Evolutionary conservation across 495 filamentous ascomycete genomes (phyloP), one percentile per base, ranked within the genome.

Genomic region (Podospora appendiculata): DNA sequence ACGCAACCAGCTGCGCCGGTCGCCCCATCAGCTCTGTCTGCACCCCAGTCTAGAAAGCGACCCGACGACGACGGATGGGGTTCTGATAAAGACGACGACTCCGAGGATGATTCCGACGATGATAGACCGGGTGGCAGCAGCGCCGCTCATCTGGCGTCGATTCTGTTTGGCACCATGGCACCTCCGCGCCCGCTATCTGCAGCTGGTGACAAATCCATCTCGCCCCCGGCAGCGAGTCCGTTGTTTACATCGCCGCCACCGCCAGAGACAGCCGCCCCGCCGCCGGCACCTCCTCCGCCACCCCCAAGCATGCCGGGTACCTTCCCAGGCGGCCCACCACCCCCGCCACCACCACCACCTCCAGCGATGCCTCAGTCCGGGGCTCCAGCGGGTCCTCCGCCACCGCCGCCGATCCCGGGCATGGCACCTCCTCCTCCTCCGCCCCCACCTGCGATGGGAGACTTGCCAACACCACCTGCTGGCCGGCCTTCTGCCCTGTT

Each of bases 161-260:
- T 90, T 54, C 80, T 98, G 33, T 97, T 98, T 68, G 91, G 93
- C 51, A 95, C 92, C 47, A 98, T 98, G 93, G 93, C 79, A 9
- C 93, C 93, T 41, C 93, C 93, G 17, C 83, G 92, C 47, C 90
- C 94, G 35, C 66, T 96, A 25, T 92, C 88, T 45, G 86, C 88
- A 8, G 82, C 86, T 70, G 89, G 88, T 47, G 82, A 88, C 45
- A 85, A 85, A 58, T 69, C 76, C 40, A 25, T 5, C 2, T 25
- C 25, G 25, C 25, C 25, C 25, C 25, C 25, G 25, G 64, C 76
- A n/a, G 74, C 55, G 14, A 62, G 79, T 25, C 52, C 61, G 11
- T 70, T 72, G 9, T 70, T 75, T 18, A 55, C 70, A 52, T 61
- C 58, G 18, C 58, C 70, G 34, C 67, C 35, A 67, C 73, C 52